Conservation (phyloP, 345 rosid genomes). For the Dovyalis caffra region DNA sequence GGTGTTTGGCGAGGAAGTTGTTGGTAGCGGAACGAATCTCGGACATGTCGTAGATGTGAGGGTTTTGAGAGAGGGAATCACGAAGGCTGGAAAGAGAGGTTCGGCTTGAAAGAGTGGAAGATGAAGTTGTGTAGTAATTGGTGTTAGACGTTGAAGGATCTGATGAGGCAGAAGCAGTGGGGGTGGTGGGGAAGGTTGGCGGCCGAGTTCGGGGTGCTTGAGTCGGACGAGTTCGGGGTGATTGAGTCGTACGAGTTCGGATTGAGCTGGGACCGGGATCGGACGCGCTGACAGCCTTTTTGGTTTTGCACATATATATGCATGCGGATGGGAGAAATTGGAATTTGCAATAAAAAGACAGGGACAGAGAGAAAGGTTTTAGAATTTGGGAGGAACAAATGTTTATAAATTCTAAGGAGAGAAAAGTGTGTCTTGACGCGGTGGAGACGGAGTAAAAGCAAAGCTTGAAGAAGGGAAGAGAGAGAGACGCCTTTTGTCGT, state of each 20-base stretch:
- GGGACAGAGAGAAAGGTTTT: neutral
- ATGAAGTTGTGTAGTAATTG: neutral
- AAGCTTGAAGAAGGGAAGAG: no score
- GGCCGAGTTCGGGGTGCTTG: slow-evolving; percentile 28
- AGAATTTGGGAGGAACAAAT: neutral
- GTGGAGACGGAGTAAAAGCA: no score
- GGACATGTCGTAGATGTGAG: slow-evolving; percentile 70
- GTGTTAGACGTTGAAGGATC: slow-evolving; percentile 9
- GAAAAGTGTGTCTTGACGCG: no score
- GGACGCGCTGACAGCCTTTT: slow-evolving; percentile 52
- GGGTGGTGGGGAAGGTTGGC: neutral
- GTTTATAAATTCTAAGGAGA: no score
- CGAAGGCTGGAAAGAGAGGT: slow-evolving; percentile 73
- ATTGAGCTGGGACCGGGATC: slow-evolving; percentile 21
- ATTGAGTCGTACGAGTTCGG: slow-evolving; percentile 28
- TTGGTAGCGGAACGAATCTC: slow-evolving; percentile 88
- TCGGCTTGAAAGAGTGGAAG: slow-evolving; percentile 17
- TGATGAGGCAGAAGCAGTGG: slow-evolving; percentile 5
- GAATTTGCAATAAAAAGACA: no score
- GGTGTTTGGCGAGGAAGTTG: slow-evolving; percentile 69
- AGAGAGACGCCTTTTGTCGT: no score
- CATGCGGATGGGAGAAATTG: neutral
- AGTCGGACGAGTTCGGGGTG: slow-evolving; percentile 27
- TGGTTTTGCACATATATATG: slow-evolving; percentile 58
- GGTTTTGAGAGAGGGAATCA: slow-evolving; percentile 57